These are phyloP conservation scores for Saccharomycopsis fermentans DNA, from an alignment of 805 yeast species.

Conservation along the genomic window DNA sequence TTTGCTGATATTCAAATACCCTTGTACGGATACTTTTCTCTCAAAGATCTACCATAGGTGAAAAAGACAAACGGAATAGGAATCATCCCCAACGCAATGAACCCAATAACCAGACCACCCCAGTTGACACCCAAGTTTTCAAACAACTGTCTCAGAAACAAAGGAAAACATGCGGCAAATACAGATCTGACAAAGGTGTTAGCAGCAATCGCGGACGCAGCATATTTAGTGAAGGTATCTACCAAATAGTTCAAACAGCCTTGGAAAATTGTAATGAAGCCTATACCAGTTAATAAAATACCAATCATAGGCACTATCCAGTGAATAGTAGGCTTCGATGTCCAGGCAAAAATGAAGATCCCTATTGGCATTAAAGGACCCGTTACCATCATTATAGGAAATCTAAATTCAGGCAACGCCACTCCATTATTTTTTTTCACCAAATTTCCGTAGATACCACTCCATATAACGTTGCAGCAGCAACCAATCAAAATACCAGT, in stretches of 20 bases:
- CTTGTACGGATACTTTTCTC: conserved; percentile 27
- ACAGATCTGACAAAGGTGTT: conserved; percentile 58
- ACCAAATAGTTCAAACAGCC: conserved; percentile 59
- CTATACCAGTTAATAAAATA: conserved; percentile 47
- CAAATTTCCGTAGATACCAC: conserved; percentile 29
- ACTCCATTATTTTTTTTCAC: conserved; percentile 40
- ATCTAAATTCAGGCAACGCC: conserved; percentile 49
- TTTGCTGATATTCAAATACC: background rate
- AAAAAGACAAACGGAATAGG: conserved; percentile 57
- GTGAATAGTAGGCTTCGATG: conserved; percentile 42
- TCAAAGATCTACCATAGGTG: conserved; percentile 44
- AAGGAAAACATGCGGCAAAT: conserved; percentile 62
- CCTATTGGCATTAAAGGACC: conserved; percentile 51
- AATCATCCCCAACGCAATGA: conserved; percentile 44
- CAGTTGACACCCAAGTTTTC: conserved; percentile 51
- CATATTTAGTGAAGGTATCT: conserved; percentile 56
- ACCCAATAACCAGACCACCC: conserved; percentile 58
- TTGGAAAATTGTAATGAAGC: conserved; percentile 55
- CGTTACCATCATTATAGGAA: conserved; percentile 40
- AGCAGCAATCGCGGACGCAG: conserved; percentile 62
- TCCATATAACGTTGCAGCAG: conserved; percentile 29
- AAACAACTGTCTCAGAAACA: conserved; percentile 52
- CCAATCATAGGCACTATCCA: conserved; percentile 63
- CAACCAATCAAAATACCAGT: conserved; percentile 30
- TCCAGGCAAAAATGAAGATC: conserved; percentile 65